Percentiles rank a stretch among this genome's conserved stretches.
phyloP scores from a whole-genome alignment of 2,329 filamentous ascomycete species.

The Trichoderma sp. region DNA sequence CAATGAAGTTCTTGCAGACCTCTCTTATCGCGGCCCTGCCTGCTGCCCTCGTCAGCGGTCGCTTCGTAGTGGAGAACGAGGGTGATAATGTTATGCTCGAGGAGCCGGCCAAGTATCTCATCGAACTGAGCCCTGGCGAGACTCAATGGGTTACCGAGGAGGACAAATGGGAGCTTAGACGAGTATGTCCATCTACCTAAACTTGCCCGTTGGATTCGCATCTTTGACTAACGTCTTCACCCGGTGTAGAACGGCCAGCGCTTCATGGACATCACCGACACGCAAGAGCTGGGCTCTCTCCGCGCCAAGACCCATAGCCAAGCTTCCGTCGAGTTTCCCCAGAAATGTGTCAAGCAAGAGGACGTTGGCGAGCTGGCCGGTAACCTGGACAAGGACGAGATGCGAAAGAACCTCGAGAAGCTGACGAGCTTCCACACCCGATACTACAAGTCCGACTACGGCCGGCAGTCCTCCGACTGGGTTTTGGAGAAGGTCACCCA shows the following conservation, averaged over 20 bases:
- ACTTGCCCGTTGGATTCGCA: not conserved
- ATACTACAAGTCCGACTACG: conserved; percentile 76
- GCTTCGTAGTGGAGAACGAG: conserved; percentile 55
- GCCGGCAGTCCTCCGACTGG: conserved; percentile 84
- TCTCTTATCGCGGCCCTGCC: conserved; percentile 55
- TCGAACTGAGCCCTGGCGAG: conserved; percentile 81
- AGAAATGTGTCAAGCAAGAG: conserved; percentile 60
- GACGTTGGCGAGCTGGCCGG: conserved; percentile 65
- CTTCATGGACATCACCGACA: conserved; percentile 93
- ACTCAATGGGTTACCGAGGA: conserved; percentile 88
- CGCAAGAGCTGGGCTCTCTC: conserved; percentile 54
- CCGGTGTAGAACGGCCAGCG: conserved; percentile 67
- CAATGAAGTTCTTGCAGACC: conserved; percentile 53
- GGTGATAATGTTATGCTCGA: conserved; percentile 48
- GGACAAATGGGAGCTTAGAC: conserved; percentile 86
- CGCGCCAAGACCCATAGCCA: conserved; percentile 29
- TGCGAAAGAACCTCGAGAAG: conserved; percentile 73
- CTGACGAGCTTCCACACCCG: conserved; percentile 78
- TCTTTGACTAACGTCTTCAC: not conserved
- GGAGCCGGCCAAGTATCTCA: conserved; percentile 55
- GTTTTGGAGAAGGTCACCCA: conserved; percentile 70
- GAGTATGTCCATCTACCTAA: conserved; percentile 52
- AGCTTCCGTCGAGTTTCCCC: conserved; percentile 58
- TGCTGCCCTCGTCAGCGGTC: conserved; percentile 49
- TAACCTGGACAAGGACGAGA: conserved; percentile 69